A percentile compares a stretch with the other conserved stretches of the same genome.
Conservation (phyloP, 164 flowering plant genomes). For the Nymphaea thermarum region DNA sequence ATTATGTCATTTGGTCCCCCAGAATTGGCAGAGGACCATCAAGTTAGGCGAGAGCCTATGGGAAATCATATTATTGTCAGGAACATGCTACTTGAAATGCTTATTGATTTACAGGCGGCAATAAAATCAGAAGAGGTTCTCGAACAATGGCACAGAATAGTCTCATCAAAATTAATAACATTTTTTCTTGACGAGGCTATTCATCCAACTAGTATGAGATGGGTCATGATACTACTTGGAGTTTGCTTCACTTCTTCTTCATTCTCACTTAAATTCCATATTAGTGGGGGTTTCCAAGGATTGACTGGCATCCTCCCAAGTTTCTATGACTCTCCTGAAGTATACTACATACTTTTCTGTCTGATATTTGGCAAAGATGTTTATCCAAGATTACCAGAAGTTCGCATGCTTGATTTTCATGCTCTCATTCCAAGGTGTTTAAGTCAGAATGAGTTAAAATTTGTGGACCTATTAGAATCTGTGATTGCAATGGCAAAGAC, state of each 20-base stretch:
- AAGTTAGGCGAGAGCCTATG: conserved; percentile 76
- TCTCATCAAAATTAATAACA: conserved; percentile 87
- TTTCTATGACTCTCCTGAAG: conserved; percentile 96
- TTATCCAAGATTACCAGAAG: conserved; percentile 97
- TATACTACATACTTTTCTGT: conserved; percentile 89
- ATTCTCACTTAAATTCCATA: conserved; percentile 81
- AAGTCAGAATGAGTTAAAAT: conserved; percentile 58
- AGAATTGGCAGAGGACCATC: conserved; percentile 37
- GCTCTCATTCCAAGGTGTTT: conserved; percentile 90
- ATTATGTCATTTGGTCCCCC: conserved; percentile 99
- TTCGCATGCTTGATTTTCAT: conserved; percentile 96
- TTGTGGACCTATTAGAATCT: conserved; percentile 83
- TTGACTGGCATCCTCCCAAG: conserved; percentile 75
- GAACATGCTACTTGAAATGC: conserved; percentile 96
- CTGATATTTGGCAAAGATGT: conserved; percentile 93
- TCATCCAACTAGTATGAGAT: conserved; percentile 98
- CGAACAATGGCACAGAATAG: conserved; percentile 97
- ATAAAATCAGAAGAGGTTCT: conserved; percentile 78
- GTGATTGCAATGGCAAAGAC: conserved; percentile 90
- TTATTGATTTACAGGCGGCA: conserved; percentile 90
- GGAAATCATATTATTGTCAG: conserved; percentile 97
- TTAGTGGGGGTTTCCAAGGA: conserved; percentile 89
- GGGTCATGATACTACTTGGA: conserved; percentile 99
- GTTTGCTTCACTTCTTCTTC: conserved; percentile 89
- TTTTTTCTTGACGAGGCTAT: conserved; percentile 98